Base-by-base conservation (phyloP, 1,284 basidiomycete genomes). In the Xerocomus nothofagi region DNA sequence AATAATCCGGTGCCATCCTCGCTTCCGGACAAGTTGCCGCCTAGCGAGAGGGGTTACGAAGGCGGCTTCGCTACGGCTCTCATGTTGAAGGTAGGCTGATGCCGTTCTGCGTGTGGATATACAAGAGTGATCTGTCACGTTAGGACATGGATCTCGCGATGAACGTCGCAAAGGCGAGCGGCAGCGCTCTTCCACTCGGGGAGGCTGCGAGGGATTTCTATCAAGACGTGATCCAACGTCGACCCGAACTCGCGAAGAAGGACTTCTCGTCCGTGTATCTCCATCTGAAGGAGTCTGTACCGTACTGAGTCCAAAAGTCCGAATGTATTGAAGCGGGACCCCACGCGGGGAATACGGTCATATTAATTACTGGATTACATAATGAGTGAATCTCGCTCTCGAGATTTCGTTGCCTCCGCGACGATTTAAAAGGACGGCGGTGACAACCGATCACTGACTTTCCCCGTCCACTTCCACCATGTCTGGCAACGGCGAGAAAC, bases 1-100 rank as follows among this genome's bases (percentile, higher is more conserved):
- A 96, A 96, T 73, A 95, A 95, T 62, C 93, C 93, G 3, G 91
- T 91, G 27, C 88, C 86, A 9, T 78, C 76, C 14, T 84, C 91
- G 11, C 68, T 93, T 43, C 77, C 80, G 9, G 83, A 78, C 46
- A 82, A 84, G 63, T 79, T 81, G 6, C 86, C 91, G 7, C 93
- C 93, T 0, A 91, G 90, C 57, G 89, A 92, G 66, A 76, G 87
- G 20, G 81, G 84, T 42, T 96, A 89, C 57, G 84, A 91, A 54
- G 91, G 87, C 17, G 90, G 89, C 2, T 93, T 93, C 68, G 85
- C 88, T 15, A 88, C 86, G n/a, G 75, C 77, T 8, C 73, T 93
- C 33, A 93, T 93, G 89, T 71, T 91, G 47, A 93, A 93, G 80
- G 89, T 86, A 41, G 29, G 69, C 37, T 4, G 4, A 17, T 56